Base-by-base conservation (phyloP, 139 green algal species). In the Micromonas commoda region DNA sequence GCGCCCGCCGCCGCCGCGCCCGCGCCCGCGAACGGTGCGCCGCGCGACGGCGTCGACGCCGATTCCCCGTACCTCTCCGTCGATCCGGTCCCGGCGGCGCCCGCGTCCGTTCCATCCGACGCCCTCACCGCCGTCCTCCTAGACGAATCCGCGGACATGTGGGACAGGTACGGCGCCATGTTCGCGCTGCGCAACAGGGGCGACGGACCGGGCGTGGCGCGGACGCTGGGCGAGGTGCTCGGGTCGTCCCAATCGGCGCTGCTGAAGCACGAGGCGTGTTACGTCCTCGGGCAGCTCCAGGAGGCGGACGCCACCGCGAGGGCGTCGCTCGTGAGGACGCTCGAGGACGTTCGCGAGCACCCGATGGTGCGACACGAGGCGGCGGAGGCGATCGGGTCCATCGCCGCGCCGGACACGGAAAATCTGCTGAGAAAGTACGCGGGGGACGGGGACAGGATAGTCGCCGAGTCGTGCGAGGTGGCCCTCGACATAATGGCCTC, bases 351-450 rank as follows among this genome's bases (percentile, higher is more conserved):
- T 21, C 38, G 32, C n/a, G 90, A 98, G 82, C 88, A 97, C 77
- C 84, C 91, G n/a, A 99, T 99, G 95, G 95, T 99, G 70, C 86
- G 95, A 5, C 95, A 99, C 80, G 95, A 99, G 81, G 95, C 95
- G 32, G 95, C 95, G 3, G 95, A 99, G 77, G 94, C 77, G 1
- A 29, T 82, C 28, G 69, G 54, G 9, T 60, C 67, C 20, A 63
- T 57, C 52, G 64, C 67, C 3, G 67, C 21, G 33, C 2, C 9
- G 53, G n/a, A 66, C 37, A 64, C 39, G 21, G 26, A 74, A n/a
- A 35, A 31, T 73, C 5, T 70, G 45, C 28, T 76, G 9, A 13
- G 23, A 0, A 71, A 24, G 37, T 82, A 38, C 32, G n/a, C 28
- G 23, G 1, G 19, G 24, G n/a, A 60, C 71, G 60, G 80, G 0